Evolutionary conservation across 768 basidiomycete genomes (phyloP).

Genomic region (Tricholoma sp.): DNA sequence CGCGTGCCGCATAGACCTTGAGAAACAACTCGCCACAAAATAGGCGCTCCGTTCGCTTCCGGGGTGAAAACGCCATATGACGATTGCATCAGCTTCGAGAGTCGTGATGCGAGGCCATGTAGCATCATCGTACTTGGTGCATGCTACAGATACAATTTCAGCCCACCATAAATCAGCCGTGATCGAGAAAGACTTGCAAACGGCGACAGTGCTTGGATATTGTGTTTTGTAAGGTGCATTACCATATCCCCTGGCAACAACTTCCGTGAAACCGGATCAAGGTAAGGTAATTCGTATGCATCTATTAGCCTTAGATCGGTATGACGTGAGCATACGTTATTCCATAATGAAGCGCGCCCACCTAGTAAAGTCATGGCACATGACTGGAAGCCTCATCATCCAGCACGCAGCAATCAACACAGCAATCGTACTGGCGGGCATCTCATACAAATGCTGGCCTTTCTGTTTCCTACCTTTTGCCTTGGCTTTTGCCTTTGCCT

Average conservation of each 20-base stretch:
- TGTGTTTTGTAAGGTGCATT: conserved; percentile 69
- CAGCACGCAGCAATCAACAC: conserved; percentile 74
- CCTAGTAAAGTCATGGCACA: conserved; percentile 74
- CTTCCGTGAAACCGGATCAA: conserved; percentile 53
- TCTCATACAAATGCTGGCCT: conserved; percentile 27
- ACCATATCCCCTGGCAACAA: conserved; percentile 58
- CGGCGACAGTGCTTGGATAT: conserved; percentile 62
- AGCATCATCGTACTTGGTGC: conserved; percentile 55
- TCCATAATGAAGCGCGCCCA: conserved; percentile 26
- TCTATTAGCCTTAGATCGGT: conserved; percentile 59
- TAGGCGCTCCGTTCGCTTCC: conserved; percentile 67
- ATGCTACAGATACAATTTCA: conserved; percentile 37
- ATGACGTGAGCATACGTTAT: conserved; percentile 5
- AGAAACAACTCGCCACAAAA: conserved; percentile 69
- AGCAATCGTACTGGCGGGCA: conserved; percentile 48
- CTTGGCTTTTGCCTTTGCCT: conserved; percentile 3
- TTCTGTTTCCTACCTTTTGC: conserved; percentile 12
- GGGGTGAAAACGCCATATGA: conserved; percentile 61
- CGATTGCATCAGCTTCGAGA: conserved; percentile 53
- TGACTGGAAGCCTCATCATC: conserved; percentile 71
- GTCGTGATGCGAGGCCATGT: conserved; percentile 55
- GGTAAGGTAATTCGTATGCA: conserved; percentile 71
- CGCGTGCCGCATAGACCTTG: conserved; percentile 68
- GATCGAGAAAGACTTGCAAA: conserved; percentile 40
- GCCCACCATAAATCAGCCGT: neutral